Conservation (phyloP, 179 eudicot genomes). For the Dionaea muscipula region DNA sequence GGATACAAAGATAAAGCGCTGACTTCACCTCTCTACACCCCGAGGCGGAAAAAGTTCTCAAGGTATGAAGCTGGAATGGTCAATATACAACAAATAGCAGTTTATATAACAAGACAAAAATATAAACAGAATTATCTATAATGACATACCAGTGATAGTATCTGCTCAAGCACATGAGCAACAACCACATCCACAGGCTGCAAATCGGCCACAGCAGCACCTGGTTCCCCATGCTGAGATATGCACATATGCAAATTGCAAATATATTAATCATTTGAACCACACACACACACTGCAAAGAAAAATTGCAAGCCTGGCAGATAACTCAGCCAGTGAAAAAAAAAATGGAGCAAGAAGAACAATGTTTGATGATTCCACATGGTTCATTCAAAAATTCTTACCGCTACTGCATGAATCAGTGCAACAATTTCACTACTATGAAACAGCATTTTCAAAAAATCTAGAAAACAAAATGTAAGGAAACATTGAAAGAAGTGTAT, state of each 20-base stretch:
- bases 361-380: too few relatives aligned
- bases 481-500: neutral
- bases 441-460: neutral
- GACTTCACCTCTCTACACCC: too few relatives aligned
- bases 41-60: too few relatives aligned
- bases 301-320: too few relatives aligned
- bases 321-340: too few relatives aligned
- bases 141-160: slow-evolving; percentile 61
- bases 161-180: slow-evolving; percentile 74
- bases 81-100: neutral
- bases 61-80: too few relatives aligned
- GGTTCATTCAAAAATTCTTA: too few relatives aligned
- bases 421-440: too few relatives aligned
- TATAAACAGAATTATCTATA: neutral
- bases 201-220: slow-evolving; percentile 86
- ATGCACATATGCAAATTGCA: neutral
- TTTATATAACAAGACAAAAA: slow-evolving; percentile 4
- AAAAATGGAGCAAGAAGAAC: too few relatives aligned
- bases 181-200: slow-evolving; percentile 81
- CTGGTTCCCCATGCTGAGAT: slow-evolving; percentile 95
- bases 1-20: too few relatives aligned
- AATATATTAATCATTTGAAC: too few relatives aligned
- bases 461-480: neutral
- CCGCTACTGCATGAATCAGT: too few relatives aligned
- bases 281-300: neutral